Evolutionary conservation across 257 asterid species (phyloP).

Genomic region (Apocynum venetum): DNA sequence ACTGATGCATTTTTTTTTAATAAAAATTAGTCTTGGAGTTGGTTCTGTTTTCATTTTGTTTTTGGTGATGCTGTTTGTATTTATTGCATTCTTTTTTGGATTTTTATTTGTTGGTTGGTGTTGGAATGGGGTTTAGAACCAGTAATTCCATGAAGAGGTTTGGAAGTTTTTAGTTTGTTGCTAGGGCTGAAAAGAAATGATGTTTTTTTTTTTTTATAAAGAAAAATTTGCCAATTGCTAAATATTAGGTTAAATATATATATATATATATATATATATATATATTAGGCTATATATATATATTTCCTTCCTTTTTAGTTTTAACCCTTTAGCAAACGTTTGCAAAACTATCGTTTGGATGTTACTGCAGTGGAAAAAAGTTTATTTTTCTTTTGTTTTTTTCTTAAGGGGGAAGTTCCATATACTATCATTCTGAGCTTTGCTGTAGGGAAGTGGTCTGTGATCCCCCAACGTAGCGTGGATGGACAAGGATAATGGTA

Average conservation of each 20-base stretch:
- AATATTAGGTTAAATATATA: not conserved
- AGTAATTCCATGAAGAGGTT: not conserved
- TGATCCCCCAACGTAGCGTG: conserved; percentile 46
- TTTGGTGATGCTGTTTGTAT: not conserved
- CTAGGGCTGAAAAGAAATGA: not conserved
- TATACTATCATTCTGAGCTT: not conserved
- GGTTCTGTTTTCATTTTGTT: not conserved
- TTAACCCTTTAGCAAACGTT: not conserved
- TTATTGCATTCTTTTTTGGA: not conserved
- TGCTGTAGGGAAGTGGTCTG: conserved; percentile 28
- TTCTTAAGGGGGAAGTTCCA: not conserved
- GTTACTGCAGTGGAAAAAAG: not conserved
- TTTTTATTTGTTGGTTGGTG: not conserved
- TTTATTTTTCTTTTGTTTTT: not conserved
- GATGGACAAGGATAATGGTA: conserved; percentile 47
- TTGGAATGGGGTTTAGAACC: not conserved
- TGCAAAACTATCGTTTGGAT: not conserved
- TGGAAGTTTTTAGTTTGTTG: not conserved
- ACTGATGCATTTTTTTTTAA: not conserved
- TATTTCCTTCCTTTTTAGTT: too few species aligned
- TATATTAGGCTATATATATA: too few species aligned
- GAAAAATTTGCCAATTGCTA: not conserved
- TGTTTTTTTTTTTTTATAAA: not conserved
- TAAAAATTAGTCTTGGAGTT: not conserved
- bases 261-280: too few species aligned